phyloP scores from a whole-genome alignment of 2,329 filamentous ascomycete species.

The Amauroascus verrucosus region DNA sequence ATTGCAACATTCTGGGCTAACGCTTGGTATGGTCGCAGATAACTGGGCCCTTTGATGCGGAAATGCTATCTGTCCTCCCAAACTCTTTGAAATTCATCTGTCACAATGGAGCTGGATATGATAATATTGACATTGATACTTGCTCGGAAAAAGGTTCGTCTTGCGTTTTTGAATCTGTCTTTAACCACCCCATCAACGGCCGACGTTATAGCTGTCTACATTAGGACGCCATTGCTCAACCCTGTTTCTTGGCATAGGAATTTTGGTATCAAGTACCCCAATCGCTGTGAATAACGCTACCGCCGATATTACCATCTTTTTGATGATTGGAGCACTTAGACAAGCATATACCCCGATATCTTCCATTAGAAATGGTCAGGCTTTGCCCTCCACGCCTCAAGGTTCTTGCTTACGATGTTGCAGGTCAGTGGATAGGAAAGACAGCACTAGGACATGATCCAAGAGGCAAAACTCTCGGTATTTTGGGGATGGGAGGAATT shows the following conservation, averaged over 20 bases:
- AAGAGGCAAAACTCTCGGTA: constrained; percentile 37
- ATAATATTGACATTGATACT: constrained; percentile 48
- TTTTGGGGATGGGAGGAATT: constrained; percentile 42
- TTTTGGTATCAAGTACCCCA: constrained; percentile 38
- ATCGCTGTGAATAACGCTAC: constrained; percentile 40
- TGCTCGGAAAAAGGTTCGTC: constrained; percentile 38
- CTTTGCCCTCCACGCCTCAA: background rate
- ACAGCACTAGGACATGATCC: constrained; percentile 38
- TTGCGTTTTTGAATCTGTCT: background rate
- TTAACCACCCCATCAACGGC: no score
- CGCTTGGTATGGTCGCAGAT: constrained; percentile 20
- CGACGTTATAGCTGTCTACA: no score
- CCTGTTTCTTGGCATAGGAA: constrained; percentile 19
- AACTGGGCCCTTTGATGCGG: constrained; percentile 41
- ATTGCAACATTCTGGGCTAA: background rate
- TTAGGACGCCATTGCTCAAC: background rate
- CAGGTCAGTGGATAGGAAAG: constrained; percentile 35
- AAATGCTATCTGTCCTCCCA: constrained; percentile 39
- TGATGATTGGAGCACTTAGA: constrained; percentile 40
- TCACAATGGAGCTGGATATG: constrained; percentile 50
- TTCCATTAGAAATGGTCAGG: constrained; percentile 33
- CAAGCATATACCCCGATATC: constrained; percentile 35
- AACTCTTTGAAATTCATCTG: constrained; percentile 41
- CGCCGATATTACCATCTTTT: constrained; percentile 39
- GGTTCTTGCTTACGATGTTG: background rate